A percentile compares a stretch with the other conserved stretches of the same genome.
Conservation (phyloP, 768 basidiomycete species). For the Thelephora ganbajun region DNA sequence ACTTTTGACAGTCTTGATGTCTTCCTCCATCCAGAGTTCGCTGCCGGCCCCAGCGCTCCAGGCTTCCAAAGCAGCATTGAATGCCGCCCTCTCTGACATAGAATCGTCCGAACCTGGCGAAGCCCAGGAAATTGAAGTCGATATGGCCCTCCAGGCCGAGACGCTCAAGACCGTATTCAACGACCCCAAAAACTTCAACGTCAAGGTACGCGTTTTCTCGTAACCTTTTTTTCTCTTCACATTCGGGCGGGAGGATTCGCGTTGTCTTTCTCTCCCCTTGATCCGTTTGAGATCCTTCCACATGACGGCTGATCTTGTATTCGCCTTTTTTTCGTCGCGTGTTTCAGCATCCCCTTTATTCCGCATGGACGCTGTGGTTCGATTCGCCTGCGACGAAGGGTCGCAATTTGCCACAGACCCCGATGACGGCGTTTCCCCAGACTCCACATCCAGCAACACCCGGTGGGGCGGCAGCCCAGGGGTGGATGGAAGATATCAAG, state of each 20-base stretch:
- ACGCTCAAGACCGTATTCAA: slow-evolving; percentile 87
- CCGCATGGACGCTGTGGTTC: slow-evolving; percentile 96
- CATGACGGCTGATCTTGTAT: background rate
- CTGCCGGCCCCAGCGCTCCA: slow-evolving; percentile 57
- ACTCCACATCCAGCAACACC: slow-evolving; percentile 68
- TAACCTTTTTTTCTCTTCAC: background rate
- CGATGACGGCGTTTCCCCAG: slow-evolving; percentile 65
- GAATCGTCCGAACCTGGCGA: slow-evolving; percentile 56
- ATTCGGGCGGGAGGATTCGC: background rate
- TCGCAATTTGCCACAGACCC: slow-evolving; percentile 77
- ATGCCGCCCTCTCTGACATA: slow-evolving; percentile 55
- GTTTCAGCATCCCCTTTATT: slow-evolving; percentile 79
- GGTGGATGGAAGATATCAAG: slow-evolving; percentile 99
- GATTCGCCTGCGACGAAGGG: slow-evolving; percentile 89
- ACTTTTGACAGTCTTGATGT: slow-evolving; percentile 15
- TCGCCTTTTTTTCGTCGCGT: background rate
- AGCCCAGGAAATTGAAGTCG: slow-evolving; percentile 55
- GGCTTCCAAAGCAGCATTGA: slow-evolving; percentile 68
- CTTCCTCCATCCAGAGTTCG: slow-evolving; percentile 31
- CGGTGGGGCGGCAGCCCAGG: slow-evolving; percentile 58
- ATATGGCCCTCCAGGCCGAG: slow-evolving; percentile 74
- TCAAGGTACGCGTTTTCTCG: slow-evolving; percentile 50
- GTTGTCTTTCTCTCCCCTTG: slow-evolving; percentile 1
- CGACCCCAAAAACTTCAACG: slow-evolving; percentile 86
- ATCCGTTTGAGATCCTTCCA: background rate